Base-by-base conservation (phyloP, 257 asterid genomes). In the Gentiana dahurica region DNA sequence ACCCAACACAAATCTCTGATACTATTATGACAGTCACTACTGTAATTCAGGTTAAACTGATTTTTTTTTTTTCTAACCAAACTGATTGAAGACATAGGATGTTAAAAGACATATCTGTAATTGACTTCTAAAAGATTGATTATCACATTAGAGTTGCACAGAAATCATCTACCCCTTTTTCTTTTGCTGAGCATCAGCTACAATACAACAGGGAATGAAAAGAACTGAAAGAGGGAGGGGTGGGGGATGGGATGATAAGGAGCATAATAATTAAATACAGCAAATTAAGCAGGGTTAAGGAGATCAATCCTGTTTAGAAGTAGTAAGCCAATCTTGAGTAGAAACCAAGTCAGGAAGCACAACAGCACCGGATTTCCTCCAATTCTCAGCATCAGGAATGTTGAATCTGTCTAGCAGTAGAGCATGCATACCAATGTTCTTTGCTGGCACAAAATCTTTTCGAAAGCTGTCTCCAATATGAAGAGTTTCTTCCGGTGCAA, bases 401-500 rank as follows among this genome's bases (percentile, higher is more conserved):
- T 72, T 74, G 59, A 92, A 92, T 49, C 98, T 72, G 72, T 92
- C 98, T 6, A 88, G 56, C 75, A 92, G 64, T 13, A 92, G 56
- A 0, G 85, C 94, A 8, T 88, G 90, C 95, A 88, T 92, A 50
- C 98, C 97, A 45, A 80, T 68, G 34, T 80, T 77, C 77, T 68
- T 85, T 5, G 97, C 97, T 1, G 97, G 95, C 62, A 68, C 3
- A 70, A 79, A 79, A 75, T 92, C 98, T 68, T 92, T 81, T 6
- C 94, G 85, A 72, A 85, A 67, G 81, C 94, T 92, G 62, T 92
- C 98, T 36, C 97, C 98, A 13, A 92, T 85, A 60, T 92, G 98
- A 62, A 92, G 88, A 63, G 79, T 81, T 73, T 83, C 84, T 65
- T 65, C 83, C 0, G 98, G 94, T 5, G 84, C 85, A 58, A 85